Percentiles rank a stretch among this genome's conserved stretches.
Evolutionary conservation across 768 basidiomycete genomes (phyloP).

Genomic region (Boletus vinaceobasis): DNA sequence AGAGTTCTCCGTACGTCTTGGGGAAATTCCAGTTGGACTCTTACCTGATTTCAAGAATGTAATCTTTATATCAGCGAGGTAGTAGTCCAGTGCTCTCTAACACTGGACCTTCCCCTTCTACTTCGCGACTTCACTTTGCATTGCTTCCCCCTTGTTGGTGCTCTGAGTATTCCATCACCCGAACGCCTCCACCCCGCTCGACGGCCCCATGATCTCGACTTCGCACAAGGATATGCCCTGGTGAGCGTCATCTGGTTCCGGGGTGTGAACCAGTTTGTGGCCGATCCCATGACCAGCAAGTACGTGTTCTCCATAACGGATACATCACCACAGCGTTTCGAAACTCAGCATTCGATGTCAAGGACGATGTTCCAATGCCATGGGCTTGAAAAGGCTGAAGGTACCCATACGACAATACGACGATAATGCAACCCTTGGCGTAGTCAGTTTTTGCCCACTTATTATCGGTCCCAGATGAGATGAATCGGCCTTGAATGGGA

Average conservation of each 20-base stretch:
- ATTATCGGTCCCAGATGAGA: conserved; percentile 58
- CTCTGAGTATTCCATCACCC: conserved; percentile 60
- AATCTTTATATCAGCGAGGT: conserved; percentile 45
- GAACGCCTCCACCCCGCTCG: conserved; percentile 46
- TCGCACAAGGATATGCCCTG: conserved; percentile 62
- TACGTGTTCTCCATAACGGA: conserved; percentile 27
- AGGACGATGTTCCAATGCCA: conserved; percentile 79
- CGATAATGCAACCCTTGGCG: conserved; percentile 42
- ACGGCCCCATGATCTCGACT: conserved; percentile 51
- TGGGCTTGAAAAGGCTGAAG: conserved; percentile 70
- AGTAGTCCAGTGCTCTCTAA: conserved; percentile 72
- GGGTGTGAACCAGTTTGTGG: conserved; percentile 59
- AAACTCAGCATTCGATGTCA: not conserved
- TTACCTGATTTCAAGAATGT: not conserved
- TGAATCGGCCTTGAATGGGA: conserved; percentile 67
- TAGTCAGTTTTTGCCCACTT: conserved; percentile 3
- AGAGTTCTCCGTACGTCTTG: conserved; percentile 50
- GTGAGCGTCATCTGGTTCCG: conserved; percentile 44
- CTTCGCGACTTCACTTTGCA: conserved; percentile 56
- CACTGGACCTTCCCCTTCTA: conserved; percentile 73
- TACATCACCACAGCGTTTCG: not conserved
- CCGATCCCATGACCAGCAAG: conserved; percentile 74
- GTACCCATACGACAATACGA: conserved; percentile 59
- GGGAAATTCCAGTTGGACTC: not conserved
- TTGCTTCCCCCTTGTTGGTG: conserved; percentile 53